Evolutionary conservation across 2,329 filamentous ascomycete species (phyloP).

Genomic region (Mollisiaceae sp.): DNA sequence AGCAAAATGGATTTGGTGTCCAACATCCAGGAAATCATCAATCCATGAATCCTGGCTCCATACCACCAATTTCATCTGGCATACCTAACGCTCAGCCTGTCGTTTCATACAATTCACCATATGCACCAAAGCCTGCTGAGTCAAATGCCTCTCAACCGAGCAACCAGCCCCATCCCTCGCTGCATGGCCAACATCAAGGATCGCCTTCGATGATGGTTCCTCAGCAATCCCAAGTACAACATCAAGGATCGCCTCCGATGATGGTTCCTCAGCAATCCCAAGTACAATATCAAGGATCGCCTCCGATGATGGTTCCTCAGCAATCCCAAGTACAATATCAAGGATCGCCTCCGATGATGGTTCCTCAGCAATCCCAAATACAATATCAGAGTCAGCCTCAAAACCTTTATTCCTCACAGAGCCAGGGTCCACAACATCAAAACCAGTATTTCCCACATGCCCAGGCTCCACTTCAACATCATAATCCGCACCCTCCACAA

Average conservation of each 20-base stretch:
- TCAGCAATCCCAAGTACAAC: background rate
- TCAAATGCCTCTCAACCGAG: slow-evolving; percentile 18
- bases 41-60: slow-evolving; percentile 21
- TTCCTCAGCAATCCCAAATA: background rate
- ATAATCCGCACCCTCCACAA: background rate
- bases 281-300: background rate
- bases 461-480: background rate
- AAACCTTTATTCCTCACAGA: background rate
- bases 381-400: slow-evolving; percentile 5
- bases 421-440: background rate
- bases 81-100: slow-evolving; percentile 27
- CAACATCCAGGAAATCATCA: too few species aligned
- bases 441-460: background rate
- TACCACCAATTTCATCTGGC: slow-evolving; percentile 32
- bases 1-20: slow-evolving; percentile 13
- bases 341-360: background rate
- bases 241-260: too few species aligned
- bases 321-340: background rate
- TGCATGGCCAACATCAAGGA: slow-evolving; percentile 4
- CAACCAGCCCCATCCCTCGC: background rate
- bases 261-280: too few species aligned
- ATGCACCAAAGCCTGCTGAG: slow-evolving; percentile 40
- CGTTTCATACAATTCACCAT: slow-evolving; percentile 43
- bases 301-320: background rate
- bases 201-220: background rate